phyloP scores from a whole-genome alignment of 2,329 filamentous ascomycete species.

The Sporothrix sp. region DNA sequence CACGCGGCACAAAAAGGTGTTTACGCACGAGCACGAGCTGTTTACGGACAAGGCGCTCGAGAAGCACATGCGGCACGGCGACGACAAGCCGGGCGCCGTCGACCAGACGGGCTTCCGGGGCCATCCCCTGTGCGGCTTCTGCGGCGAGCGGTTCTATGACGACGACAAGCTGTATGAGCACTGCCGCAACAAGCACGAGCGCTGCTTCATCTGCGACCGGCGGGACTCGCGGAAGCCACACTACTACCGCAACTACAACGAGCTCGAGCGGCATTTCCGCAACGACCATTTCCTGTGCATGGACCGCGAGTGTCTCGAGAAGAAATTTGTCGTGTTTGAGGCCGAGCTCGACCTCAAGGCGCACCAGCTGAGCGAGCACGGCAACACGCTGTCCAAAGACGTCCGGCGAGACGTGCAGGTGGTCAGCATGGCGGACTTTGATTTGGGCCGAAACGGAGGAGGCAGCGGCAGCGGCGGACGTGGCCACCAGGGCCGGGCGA shows the following conservation, averaged over 20 bases:
- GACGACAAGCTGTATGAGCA: constrained; percentile 92
- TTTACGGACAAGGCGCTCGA: constrained; percentile 74
- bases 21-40: constrained; percentile 93
- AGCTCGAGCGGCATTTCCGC: constrained; percentile 76
- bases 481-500: constrained; percentile 31
- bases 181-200: constrained; percentile 87
- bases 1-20: constrained; percentile 90
- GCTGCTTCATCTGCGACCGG: constrained; percentile 88
- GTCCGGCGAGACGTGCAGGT: constrained; percentile 70
- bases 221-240: constrained; percentile 61
- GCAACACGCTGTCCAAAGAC: constrained; percentile 69
- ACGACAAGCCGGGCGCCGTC: constrained; percentile 78
- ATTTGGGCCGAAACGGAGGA: constrained; percentile 48
- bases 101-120: constrained; percentile 96
- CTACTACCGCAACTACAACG: constrained; percentile 84
- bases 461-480: constrained; percentile 26
- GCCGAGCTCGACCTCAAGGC: constrained; percentile 92
- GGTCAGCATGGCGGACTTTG: constrained; percentile 82
- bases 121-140: constrained; percentile 91
- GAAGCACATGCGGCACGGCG: constrained; percentile 81
- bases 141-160: constrained; percentile 84
- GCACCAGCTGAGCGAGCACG: constrained; percentile 79
- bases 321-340: constrained; percentile 96
- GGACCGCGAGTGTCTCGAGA: constrained; percentile 82
- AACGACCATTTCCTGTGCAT: constrained; percentile 79